Conservation (phyloP, 352 stramenopile genomes). For the Pythium sp. region DNA sequence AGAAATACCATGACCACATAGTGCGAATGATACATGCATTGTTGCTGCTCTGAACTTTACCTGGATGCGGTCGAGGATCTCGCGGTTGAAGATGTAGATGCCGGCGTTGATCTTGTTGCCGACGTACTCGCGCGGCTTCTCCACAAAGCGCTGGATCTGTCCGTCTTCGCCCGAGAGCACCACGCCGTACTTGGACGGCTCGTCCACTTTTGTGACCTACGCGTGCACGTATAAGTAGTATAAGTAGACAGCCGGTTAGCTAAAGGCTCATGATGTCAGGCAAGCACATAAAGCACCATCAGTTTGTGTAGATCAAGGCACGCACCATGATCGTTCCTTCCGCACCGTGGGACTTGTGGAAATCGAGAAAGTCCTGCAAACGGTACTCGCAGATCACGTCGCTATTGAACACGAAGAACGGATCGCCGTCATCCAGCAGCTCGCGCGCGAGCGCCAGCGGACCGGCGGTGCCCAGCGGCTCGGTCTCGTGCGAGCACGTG, state of each 20-base stretch:
- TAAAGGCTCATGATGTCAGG: background rate
- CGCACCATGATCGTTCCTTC: constrained; percentile 78
- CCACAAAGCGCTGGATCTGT: constrained; percentile 88
- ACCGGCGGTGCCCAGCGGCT: constrained; percentile 80
- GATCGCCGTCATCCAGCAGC: constrained; percentile 79
- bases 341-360: constrained; percentile 71
- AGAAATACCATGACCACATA: background rate
- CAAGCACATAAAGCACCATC: background rate
- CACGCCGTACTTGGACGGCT: constrained; percentile 89
- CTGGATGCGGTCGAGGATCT: constrained; percentile 86
- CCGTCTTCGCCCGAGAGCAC: constrained; percentile 73
- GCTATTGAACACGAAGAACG: constrained; percentile 92
- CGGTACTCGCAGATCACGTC: constrained; percentile 88
- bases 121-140: constrained; percentile 88
- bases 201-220: constrained; percentile 73
- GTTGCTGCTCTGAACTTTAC: constrained; percentile 7
- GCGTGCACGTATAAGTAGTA: background rate
- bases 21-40: background rate
- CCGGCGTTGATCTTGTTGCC: constrained; percentile 91
- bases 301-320: background rate
- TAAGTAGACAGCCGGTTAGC: background rate
- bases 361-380: constrained; percentile 73
- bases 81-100: constrained; percentile 89
- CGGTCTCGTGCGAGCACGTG: constrained; percentile 84
- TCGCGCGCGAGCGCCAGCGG: constrained; percentile 80